A percentile compares a stretch with the other conserved stretches of the same genome.
Evolutionary conservation across 805 yeast species (phyloP).

Genomic region (Wickerhamomyces queroliae): DNA sequence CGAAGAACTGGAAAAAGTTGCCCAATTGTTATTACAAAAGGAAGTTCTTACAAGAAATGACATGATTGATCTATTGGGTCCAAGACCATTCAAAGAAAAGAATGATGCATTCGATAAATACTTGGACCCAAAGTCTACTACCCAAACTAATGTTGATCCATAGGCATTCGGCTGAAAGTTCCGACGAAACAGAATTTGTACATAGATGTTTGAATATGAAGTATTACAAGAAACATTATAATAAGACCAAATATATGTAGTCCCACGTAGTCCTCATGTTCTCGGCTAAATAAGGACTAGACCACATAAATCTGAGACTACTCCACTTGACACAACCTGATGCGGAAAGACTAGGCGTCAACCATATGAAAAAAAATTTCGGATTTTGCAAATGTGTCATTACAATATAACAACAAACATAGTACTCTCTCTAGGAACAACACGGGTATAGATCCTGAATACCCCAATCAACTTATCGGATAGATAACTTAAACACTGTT

Average conservation of each 20-base stretch:
- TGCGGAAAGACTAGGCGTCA: not conserved
- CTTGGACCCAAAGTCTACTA: constrained; percentile 31
- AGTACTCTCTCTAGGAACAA: not conserved
- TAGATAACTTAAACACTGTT: too few relatives aligned
- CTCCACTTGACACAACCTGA: not conserved
- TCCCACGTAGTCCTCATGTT: not conserved
- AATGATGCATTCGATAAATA: constrained; percentile 91
- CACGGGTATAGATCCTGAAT: too few relatives aligned
- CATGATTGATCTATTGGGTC: constrained; percentile 70
- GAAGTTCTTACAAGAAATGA: constrained; percentile 82
- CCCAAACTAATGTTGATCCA: not conserved
- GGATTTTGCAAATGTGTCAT: too few relatives aligned
- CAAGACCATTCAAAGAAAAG: constrained; percentile 74
- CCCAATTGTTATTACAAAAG: constrained; percentile 62
- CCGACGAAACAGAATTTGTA: not conserved
- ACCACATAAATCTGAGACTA: too few relatives aligned
- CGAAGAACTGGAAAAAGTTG: constrained; percentile 61
- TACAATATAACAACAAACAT: not conserved
- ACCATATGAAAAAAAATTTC: too few relatives aligned
- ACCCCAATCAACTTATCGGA: too few relatives aligned
- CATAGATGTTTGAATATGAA: not conserved
- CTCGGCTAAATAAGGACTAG: too few relatives aligned
- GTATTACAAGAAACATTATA: too few relatives aligned
- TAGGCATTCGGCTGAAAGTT: too few relatives aligned
- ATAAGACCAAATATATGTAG: not conserved